A percentile compares a stretch with the other conserved stretches of the same genome.
Conservation (phyloP, 1,139 yeast genomes). For the Diutina neorugosa region DNA sequence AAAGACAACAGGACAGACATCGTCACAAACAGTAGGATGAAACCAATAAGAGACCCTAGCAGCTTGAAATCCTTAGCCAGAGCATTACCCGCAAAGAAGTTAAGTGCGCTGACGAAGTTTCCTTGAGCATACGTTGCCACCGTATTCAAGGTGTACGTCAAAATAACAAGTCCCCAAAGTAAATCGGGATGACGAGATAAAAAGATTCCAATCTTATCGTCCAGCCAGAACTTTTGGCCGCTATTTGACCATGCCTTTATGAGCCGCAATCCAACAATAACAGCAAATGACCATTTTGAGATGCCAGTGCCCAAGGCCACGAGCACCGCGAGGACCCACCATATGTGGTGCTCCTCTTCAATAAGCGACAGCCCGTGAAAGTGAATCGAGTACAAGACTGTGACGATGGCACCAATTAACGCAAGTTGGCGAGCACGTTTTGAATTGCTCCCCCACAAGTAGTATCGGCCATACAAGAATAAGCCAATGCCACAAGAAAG, state of each 20-base stretch:
- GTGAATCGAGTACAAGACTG: conserved; percentile 35
- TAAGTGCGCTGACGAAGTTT: not conserved
- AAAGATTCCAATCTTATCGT: conserved; percentile 28
- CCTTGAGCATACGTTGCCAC: conserved; percentile 20
- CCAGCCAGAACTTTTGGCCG: conserved; percentile 54
- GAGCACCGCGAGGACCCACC: conserved; percentile 69
- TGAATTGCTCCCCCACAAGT: not conserved
- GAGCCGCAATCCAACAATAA: conserved; percentile 37
- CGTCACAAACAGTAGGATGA: conserved; percentile 26
- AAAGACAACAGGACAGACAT: conserved; percentile 36
- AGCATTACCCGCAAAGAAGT: not conserved
- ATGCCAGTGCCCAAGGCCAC: conserved; percentile 5
- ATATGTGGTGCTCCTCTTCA: conserved; percentile 94
- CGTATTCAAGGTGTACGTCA: conserved; percentile 24
- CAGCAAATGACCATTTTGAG: conserved; percentile 11
- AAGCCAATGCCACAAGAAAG: not conserved
- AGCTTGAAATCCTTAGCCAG: conserved; percentile 10
- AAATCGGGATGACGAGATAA: conserved; percentile 22
- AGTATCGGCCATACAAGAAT: not conserved
- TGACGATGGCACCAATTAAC: not conserved
- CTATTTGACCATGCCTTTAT: conserved; percentile 83
- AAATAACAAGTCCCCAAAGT: conserved; percentile 38
- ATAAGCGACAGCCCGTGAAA: conserved; percentile 85
- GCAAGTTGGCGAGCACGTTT: not conserved
- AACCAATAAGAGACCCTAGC: conserved; percentile 20